Evolutionary conservation across 2,329 filamentous ascomycete genomes (phyloP).

Genomic region (Penicillium psychrosexuale): DNA sequence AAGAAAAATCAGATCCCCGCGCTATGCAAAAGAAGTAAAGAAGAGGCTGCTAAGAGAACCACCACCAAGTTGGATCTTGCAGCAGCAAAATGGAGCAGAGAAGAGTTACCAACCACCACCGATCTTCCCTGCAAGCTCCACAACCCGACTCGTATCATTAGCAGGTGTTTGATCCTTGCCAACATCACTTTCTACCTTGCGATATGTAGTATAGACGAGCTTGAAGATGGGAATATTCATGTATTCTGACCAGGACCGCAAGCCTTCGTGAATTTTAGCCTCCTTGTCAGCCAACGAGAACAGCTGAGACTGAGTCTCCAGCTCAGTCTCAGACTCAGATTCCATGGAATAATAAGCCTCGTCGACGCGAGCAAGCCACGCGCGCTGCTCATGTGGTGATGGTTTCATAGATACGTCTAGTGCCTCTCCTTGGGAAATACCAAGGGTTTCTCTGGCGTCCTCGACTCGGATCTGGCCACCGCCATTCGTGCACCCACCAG

Average conservation of each 20-base stretch:
- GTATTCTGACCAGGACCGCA: slow-evolving; percentile 71
- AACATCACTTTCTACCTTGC: slow-evolving; percentile 91
- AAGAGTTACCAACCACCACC: slow-evolving; percentile 81
- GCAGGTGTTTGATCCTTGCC: slow-evolving; percentile 63
- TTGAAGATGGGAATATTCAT: slow-evolving; percentile 69
- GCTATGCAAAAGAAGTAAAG: slow-evolving; percentile 19
- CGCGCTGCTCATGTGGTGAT: slow-evolving; percentile 76
- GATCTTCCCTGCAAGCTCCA: slow-evolving; percentile 83
- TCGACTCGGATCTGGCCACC: slow-evolving; percentile 92
- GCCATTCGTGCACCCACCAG: slow-evolving; percentile 97
- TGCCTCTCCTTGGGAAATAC: slow-evolving; percentile 17
- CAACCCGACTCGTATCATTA: slow-evolving; percentile 74
- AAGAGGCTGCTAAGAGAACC: background rate
- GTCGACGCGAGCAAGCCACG: slow-evolving; percentile 77
- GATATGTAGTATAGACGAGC: slow-evolving; percentile 80
- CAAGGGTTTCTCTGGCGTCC: slow-evolving; percentile 55
- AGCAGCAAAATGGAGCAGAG: background rate
- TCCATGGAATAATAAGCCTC: slow-evolving; percentile 85
- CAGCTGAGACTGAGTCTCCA: slow-evolving; percentile 27
- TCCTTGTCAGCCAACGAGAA: slow-evolving; percentile 28
- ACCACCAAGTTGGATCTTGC: background rate
- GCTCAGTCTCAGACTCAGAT: slow-evolving; percentile 48
- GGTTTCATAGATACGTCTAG: slow-evolving; percentile 50
- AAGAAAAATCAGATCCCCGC: slow-evolving; percentile 12
- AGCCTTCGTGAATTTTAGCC: slow-evolving; percentile 56